Percentiles rank a stretch among this genome's conserved stretches.
phyloP scores from a whole-genome alignment of 139 green algal genomes.

The Limnomonas spitsbergensis region DNA sequence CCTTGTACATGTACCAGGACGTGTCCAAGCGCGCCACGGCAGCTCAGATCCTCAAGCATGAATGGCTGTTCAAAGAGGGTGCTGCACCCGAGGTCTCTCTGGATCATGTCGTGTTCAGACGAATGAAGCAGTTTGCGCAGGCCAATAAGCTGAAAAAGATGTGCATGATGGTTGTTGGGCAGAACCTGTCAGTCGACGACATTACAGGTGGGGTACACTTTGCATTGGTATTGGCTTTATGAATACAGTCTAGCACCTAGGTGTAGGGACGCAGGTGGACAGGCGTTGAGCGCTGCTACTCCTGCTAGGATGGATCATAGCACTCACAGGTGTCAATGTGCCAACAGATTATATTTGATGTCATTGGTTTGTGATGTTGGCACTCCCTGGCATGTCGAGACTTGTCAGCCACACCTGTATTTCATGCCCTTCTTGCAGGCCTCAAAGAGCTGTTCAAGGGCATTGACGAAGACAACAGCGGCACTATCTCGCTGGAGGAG shows the following conservation, averaged over 20 bases:
- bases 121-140: constrained; percentile 73
- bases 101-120: constrained; percentile 63
- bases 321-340: too few relatives aligned
- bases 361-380: too few relatives aligned
- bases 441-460: constrained; percentile 74
- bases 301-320: too few relatives aligned
- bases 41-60: constrained; percentile 52
- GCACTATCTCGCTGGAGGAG: constrained; percentile 77
- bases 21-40: constrained; percentile 11
- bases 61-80: constrained; percentile 64
- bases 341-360: too few relatives aligned
- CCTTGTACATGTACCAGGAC: too few relatives aligned
- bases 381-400: background rate
- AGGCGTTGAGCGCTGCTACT: too few relatives aligned
- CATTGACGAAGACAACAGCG: constrained; percentile 75
- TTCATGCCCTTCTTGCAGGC: too few relatives aligned
- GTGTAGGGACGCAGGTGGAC: too few relatives aligned
- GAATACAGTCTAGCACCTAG: too few relatives aligned
- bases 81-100: constrained; percentile 50
- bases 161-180: constrained; percentile 71
- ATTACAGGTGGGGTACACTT: constrained; percentile 50
- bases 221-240: too few relatives aligned
- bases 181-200: constrained; percentile 58
- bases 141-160: constrained; percentile 81
- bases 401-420: too few relatives aligned